Evolutionary conservation across 78 protist genomes (phyloP), one percentile per base, ranked within the genome.

Genomic region (Dictyostelium firmibasis): DNA sequence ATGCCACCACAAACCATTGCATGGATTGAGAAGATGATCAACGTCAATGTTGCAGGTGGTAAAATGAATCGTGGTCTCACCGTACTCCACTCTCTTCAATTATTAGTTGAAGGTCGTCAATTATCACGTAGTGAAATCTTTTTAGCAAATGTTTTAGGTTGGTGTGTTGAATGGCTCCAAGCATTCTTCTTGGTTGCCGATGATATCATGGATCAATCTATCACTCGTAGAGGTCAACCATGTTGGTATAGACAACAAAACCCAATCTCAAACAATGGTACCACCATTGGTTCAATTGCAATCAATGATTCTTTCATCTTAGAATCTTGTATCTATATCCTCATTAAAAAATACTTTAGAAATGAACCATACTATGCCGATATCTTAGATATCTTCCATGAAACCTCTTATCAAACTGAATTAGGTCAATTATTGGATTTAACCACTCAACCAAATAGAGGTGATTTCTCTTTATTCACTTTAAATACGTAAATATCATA

Each of bases 111-210:
- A 20, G 97, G 94, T 67, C 94, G 88, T 83, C 57, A 44, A 35
- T 60, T 86, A 41, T 33, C 95, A 13, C 81, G 87, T 57, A 44
- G 35, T 31, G 97, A 95, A 85, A 25, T 35, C 2, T 60, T 88
- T 85, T 14, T 96, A 81, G 96, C 96, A 31, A 44, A 41, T 23
- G 96, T 96, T 13, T 86, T 98, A 64, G 99, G 99, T 20, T 98
- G 99, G 99, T 89, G 97, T 79, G 91, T 98, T 50, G 99, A 98
- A 88, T 97, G 95, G 98, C 91, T 98, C 2, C 99, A 99, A 81
- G 99, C 99, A 4, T 96, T 96, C 96, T 97, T 98, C 81, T 96
- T 99, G 36, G 99, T 99, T 13, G 95, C 99, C 18, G 99, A 99
- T 60, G 99, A 99, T 83, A 86, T 99, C 74, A 99, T 99, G 99